Base-by-base conservation (phyloP, 225 moss, liverwort and hornwort genomes). In the Takakia lepidozioides region DNA sequence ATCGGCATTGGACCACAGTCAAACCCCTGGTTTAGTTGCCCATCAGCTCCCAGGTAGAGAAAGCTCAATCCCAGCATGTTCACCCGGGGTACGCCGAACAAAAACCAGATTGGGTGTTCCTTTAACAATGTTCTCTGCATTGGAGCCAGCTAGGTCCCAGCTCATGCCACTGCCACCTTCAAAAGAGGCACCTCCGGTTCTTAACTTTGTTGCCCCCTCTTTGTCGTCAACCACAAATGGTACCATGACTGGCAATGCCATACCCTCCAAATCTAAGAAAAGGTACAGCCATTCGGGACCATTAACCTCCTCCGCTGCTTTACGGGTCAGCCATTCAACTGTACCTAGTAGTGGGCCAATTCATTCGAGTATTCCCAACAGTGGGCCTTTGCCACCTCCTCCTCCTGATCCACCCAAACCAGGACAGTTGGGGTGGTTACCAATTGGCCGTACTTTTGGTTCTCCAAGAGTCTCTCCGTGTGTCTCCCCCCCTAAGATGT, bases 251-350 rank as follows among this genome's bases (percentile, higher is more conserved):
- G n/a, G n/a, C n/a, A n/a, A n/a, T n/a, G n/a, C n/a, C n/a, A n/a
- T n/a, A n/a, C 63, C 50, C 42, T 20, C 27, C 62, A 14, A 43
- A 74, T 49, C 54, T 32, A 26, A 65, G 55, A 73, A 74, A 61
- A 71, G 75, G 48, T 86, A 82, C 38, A 86, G 82, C 46, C 72
- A 80, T 35, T 86, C 86, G 4, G 86, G 86, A 44, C 86, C 86
- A 54, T 46, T 86, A 25, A 82, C 78, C 8, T 57, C 48, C 57
- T 66, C 59, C 59, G 62, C 55, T 64, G 69, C 20, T n/a, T n/a
- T n/a, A 46, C 58, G 20, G 64, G 52, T 65, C 19, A 48, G 61
- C 52, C 70, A 66, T 49, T 49, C 75, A 11, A 46, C 65, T 35
- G n/a, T 59, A 38, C 72, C 74, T 15, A 40, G 46, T 37, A 50